Evolutionary conservation across 345 rosid genomes (phyloP).

Genomic region (Citrus sinensis): DNA sequence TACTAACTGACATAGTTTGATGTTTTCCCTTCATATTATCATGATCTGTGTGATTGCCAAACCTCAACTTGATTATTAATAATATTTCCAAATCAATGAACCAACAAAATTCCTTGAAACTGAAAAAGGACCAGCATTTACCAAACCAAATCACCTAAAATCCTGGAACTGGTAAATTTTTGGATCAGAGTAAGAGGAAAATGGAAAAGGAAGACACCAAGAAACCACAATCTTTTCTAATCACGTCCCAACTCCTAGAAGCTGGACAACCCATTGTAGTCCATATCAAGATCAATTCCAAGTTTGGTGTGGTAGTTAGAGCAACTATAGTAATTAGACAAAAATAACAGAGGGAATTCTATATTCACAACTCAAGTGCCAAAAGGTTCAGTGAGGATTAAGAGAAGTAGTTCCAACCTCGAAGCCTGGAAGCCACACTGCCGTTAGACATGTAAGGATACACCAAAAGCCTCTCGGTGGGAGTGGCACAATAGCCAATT

Average conservation of each 20-base stretch:
- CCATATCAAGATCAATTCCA: not conserved
- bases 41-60: not conserved
- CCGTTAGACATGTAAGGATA: slow-evolving; percentile 96
- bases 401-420: slow-evolving; percentile 49
- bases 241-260: not conserved
- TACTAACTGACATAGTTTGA: not conserved
- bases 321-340: not conserved
- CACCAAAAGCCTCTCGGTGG: slow-evolving; percentile 77
- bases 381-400: not conserved
- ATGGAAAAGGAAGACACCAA: not conserved
- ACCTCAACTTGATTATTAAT: not conserved
- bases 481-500: slow-evolving; percentile 76
- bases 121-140: too few species aligned
- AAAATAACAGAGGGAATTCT: not conserved
- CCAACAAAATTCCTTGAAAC: not conserved
- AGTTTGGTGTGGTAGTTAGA: not conserved
- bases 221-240: not conserved
- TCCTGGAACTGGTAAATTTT: not conserved
- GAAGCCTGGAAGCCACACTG: slow-evolving; percentile 90
- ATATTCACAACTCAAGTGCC: not conserved
- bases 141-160: not conserved
- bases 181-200: not conserved
- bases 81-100: not conserved
- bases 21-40: not conserved
- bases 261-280: slow-evolving; percentile 7